phyloP scores from a whole-genome alignment of 2,329 filamentous ascomycete species.

The Cytospora chrysosperma region DNA sequence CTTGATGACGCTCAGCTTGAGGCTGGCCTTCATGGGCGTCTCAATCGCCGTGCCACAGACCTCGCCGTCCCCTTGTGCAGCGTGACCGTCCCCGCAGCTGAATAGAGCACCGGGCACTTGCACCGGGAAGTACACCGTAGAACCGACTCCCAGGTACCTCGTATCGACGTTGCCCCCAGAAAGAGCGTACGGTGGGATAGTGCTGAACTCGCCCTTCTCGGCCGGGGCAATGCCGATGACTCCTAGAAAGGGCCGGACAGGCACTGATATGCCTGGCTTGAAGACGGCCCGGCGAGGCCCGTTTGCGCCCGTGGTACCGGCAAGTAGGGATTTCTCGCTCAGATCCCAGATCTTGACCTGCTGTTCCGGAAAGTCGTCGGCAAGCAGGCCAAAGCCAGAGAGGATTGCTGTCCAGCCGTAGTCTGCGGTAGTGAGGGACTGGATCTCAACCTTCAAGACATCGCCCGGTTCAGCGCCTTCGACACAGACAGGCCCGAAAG shows the following conservation, averaged over 20 bases:
- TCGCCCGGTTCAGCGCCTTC: slow-evolving; percentile 50
- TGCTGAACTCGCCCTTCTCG: slow-evolving; percentile 44
- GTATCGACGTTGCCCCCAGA: slow-evolving; percentile 57
- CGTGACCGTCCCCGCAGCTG: slow-evolving; percentile 55
- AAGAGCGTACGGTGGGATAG: slow-evolving; percentile 47
- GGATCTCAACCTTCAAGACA: slow-evolving; percentile 50
- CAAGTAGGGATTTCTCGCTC: slow-evolving; percentile 21
- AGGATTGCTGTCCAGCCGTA: slow-evolving; percentile 56
- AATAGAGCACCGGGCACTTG: slow-evolving; percentile 50
- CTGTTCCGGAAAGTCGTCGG: slow-evolving; percentile 46
- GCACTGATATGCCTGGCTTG: slow-evolving; percentile 47
- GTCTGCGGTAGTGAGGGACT: slow-evolving; percentile 42
- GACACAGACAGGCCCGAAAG: slow-evolving; percentile 50
- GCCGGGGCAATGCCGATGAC: slow-evolving; percentile 51
- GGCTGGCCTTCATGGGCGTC: slow-evolving; percentile 48
- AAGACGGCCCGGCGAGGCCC: slow-evolving; percentile 39
- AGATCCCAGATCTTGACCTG: slow-evolving; percentile 51
- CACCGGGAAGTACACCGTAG: slow-evolving; percentile 49
- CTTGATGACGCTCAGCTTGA: slow-evolving; percentile 49
- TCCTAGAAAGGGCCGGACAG: slow-evolving; percentile 51
- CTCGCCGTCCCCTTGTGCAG: slow-evolving; percentile 54
- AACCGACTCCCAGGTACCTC: slow-evolving; percentile 46
- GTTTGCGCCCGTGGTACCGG: slow-evolving; percentile 27
- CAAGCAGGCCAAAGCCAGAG: slow-evolving; percentile 49
- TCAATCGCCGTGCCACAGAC: slow-evolving; percentile 58